These are phyloP conservation scores for Heracleum sosnowskyi DNA, from an alignment of 129 eudicot genomes.

Conservation along the genomic window DNA sequence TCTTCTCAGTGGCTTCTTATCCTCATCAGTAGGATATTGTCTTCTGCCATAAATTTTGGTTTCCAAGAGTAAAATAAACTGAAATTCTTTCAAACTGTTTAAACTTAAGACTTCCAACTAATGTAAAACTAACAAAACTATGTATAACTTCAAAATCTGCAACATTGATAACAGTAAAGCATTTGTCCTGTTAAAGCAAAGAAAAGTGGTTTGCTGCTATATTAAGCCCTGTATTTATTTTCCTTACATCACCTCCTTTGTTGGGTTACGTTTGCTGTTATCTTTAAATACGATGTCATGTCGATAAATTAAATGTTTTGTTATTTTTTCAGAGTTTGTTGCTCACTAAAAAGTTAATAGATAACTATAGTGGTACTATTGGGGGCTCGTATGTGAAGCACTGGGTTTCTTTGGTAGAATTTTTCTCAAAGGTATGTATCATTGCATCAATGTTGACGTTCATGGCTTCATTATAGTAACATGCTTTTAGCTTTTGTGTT, in stretches of 20 bases:
- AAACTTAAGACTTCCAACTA: no score
- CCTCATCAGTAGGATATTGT: neutral
- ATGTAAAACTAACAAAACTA: neutral
- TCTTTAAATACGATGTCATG: neutral
- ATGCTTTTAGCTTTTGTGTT: constrained; percentile 17
- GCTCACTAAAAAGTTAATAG: constrained; percentile 53
- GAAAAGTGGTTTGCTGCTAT: neutral
- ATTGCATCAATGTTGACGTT: constrained; percentile 8
- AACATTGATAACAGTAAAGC: neutral
- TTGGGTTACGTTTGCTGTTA: neutral
- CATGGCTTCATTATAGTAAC: constrained; percentile 2
- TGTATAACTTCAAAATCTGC: neutral
- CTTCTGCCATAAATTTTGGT: neutral
- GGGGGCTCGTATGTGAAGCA: constrained; percentile 59
- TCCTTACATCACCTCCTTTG: neutral
- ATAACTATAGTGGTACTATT: constrained; percentile 44
- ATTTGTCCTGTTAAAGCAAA: neutral
- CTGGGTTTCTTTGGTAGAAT: constrained; percentile 68
- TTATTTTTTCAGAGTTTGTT: constrained; percentile 64
- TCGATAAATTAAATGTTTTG: neutral
- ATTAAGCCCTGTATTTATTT: neutral
- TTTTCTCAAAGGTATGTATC: constrained; percentile 64
- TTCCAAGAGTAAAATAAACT: neutral
- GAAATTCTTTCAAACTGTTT: neutral
- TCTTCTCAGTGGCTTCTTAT: neutral